Evolutionary conservation across 1,139 yeast genomes (phyloP), one percentile per base, ranked within the genome.

Genomic region (Taphrina wiesneri): DNA sequence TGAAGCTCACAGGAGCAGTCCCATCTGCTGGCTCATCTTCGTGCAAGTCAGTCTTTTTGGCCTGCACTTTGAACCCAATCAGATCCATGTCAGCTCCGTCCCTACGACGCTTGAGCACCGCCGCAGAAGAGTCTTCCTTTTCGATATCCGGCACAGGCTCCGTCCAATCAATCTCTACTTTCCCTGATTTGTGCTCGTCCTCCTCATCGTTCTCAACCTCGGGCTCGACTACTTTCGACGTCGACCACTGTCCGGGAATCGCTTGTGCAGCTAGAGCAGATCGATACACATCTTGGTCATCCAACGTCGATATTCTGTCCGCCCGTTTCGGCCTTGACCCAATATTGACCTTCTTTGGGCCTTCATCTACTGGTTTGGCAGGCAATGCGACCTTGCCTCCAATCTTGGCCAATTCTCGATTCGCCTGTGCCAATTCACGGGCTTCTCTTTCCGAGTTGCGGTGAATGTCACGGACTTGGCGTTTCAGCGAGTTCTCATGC

Each of bases 181-280:
- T 45, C 3, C 5, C 19, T n/a, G 17, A 13, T 23, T 45, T 45
- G 11, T 13, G 30, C 2, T 43, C 46, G 28, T 23, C 46, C 13
- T 45, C 13, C 19, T 30, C 54, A 5, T 21, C 39, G 23, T 28
- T 15, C 9, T 30, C 39, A 1, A 2, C 17, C n/a, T 39, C 43
- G 11, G 41, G 6, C 6, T 21, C 28, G 28, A 21, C 28, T 15
- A 36, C 59, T 19, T 25, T 2, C 49, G 52, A 28, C n/a, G 54
- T 47, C n/a, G 45, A 19, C 64, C 64, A 60, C 17, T 49, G 51
- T 5, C 64, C 57, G 1, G 64, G 57, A 17, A 51, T 51, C 26
- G 64, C 64, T 19, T 60, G 64, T 15, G 64, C 64, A 19, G 64
- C 64, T 11, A 60, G 57, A 11, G 54, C 57, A 11, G 56, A 26